Conservation (phyloP, 352 stramenopile genomes). For the Globisporangium carolinianum region DNA sequence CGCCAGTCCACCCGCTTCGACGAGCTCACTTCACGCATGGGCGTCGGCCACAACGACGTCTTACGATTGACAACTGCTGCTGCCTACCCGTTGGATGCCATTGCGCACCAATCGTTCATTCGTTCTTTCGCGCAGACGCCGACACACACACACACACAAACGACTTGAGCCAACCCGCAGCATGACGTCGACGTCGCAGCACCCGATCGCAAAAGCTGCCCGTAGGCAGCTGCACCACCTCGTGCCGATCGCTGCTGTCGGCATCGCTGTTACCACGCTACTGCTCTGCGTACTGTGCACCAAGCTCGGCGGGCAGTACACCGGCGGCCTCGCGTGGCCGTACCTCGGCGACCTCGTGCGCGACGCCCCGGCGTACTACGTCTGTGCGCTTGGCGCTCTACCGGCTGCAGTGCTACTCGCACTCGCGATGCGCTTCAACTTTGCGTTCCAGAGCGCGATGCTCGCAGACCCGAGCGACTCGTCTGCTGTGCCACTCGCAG, state of each 20-base stretch:
- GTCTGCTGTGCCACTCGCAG: conserved; percentile 2
- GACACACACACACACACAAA: background rate
- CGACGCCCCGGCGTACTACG: conserved; percentile 27
- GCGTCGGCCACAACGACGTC: no score
- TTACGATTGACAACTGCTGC: no score
- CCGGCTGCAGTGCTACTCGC: conserved; percentile 24
- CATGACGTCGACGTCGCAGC: background rate
- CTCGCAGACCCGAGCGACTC: conserved; percentile 7
- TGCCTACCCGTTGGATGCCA: no score
- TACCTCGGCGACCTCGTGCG: conserved; percentile 51
- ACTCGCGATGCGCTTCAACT: conserved; percentile 39
- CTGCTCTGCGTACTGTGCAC: conserved; percentile 34
- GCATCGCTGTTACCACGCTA: conserved; percentile 25
- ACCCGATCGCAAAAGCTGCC: background rate
- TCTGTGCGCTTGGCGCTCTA: conserved; percentile 30
- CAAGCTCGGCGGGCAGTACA: conserved; percentile 31
- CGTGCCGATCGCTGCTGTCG: conserved; percentile 26
- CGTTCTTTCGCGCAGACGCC: conserved; percentile 3
- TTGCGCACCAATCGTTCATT: background rate
- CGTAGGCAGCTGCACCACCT: conserved; percentile 2
- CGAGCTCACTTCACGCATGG: no score
- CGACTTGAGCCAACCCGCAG: background rate
- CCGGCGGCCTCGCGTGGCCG: conserved; percentile 37
- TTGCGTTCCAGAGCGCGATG: conserved; percentile 30
- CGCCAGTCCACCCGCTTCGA: no score